Conservation (phyloP, 345 rosid species). For the Bruguiera sexangula region DNA sequence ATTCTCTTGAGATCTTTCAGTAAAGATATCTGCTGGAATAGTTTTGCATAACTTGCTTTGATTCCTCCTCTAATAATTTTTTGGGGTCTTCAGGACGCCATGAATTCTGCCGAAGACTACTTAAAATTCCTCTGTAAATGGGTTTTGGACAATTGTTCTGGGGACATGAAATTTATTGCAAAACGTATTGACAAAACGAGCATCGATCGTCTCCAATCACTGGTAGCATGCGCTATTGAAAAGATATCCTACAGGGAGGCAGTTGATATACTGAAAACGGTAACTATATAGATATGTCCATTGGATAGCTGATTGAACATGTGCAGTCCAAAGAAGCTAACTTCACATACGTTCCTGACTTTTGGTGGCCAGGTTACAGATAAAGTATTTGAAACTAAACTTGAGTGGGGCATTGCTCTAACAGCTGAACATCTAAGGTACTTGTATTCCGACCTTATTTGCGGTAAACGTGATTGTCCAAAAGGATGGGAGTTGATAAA, state of each 20-base stretch:
- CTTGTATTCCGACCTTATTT: background rate
- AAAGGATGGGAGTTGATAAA: background rate
- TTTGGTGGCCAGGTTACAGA: constrained; percentile 38
- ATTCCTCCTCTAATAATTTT: background rate
- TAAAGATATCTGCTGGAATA: too few species aligned
- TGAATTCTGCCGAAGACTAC: constrained; percentile 69
- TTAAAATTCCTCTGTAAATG: constrained; percentile 75
- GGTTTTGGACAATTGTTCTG: constrained; percentile 54
- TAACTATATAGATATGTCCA: constrained; percentile 3
- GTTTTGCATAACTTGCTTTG: background rate
- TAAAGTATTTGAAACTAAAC: constrained; percentile 48
- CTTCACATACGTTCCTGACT: background rate
- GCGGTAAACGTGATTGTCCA: background rate
- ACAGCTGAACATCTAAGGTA: constrained; percentile 78
- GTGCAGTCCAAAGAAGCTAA: background rate
- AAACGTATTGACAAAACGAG: constrained; percentile 55
- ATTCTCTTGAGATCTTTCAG: background rate
- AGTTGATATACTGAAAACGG: constrained; percentile 56
- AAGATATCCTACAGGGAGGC: constrained; percentile 65
- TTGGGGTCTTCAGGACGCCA: constrained; percentile 56
- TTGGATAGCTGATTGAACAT: background rate
- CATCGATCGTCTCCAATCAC: constrained; percentile 49
- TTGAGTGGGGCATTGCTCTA: constrained; percentile 59
- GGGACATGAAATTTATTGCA: constrained; percentile 58
- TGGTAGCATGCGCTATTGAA: constrained; percentile 37